Percentiles rank a stretch among this genome's conserved stretches.
phyloP scores from a whole-genome alignment of 192 early-diverging fungal species.

The Podila verticillata region DNA sequence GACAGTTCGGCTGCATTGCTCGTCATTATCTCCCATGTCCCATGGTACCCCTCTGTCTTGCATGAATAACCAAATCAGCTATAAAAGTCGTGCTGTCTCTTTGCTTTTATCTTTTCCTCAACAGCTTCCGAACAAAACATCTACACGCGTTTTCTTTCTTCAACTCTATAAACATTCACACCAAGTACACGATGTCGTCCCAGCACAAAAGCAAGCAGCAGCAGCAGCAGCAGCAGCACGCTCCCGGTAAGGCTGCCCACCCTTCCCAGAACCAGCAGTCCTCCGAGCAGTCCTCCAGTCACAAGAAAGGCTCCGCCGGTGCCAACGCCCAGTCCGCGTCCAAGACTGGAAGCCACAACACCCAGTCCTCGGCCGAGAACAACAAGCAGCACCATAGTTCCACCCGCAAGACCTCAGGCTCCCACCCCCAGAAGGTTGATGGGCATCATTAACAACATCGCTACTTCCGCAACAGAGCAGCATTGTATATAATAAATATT shows the following conservation, averaged over 20 bases:
- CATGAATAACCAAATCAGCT: too few species aligned
- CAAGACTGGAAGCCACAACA: neutral
- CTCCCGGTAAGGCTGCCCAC: neutral
- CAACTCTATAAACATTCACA: neutral
- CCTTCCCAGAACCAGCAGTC: neutral
- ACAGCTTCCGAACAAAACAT: neutral
- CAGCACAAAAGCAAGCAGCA: constrained; percentile 2
- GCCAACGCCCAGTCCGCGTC: constrained; percentile 14
- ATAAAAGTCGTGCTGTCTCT: too few species aligned
- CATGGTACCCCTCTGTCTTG: too few species aligned
- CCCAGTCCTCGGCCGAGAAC: neutral
- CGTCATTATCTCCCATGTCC: too few species aligned
- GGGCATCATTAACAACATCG: neutral
- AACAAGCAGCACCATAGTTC: constrained; percentile 33
- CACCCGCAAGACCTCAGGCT: constrained; percentile 23
- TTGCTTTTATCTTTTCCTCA: neutral
- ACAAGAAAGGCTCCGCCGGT: neutral
- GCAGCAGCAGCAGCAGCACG: constrained; percentile 8
- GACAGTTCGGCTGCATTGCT: too few species aligned
- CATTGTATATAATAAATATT: too few species aligned
- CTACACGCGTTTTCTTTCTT: neutral
- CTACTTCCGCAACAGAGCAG: too few species aligned
- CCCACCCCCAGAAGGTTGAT: constrained; percentile 42
- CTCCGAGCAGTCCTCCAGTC: neutral
- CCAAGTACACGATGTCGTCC: constrained; percentile 5